Evolutionary conservation across 164 flowering plant genomes (phyloP).

Genomic region (Aristolochia contorta): DNA sequence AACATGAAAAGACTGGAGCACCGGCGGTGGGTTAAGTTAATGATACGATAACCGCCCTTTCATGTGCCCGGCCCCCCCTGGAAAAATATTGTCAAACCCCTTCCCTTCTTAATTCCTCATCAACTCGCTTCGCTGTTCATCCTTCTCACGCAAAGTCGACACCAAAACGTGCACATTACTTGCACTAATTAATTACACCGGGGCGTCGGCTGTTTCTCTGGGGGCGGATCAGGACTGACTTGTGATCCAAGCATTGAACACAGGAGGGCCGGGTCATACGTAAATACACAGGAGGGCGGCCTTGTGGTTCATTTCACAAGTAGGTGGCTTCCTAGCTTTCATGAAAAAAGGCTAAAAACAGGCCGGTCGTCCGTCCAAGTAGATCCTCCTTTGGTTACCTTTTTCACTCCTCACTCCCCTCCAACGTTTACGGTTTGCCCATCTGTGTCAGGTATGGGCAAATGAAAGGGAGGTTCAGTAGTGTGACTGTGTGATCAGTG

Average conservation of each 20-base stretch:
- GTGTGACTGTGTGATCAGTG: too few relatives aligned
- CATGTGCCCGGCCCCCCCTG: background rate
- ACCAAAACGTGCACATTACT: background rate
- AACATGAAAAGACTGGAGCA: too few relatives aligned
- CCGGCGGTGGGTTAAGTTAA: background rate
- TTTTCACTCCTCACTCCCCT: background rate
- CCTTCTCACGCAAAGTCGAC: background rate
- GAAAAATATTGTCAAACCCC: background rate
- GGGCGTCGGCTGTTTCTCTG: too few relatives aligned
- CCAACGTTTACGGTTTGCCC: background rate
- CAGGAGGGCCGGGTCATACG: too few relatives aligned
- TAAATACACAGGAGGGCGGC: too few relatives aligned
- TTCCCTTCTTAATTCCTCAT: too few relatives aligned
- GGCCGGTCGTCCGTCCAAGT: background rate
- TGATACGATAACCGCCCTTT: background rate
- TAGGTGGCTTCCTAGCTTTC: too few relatives aligned
- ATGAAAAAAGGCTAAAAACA: too few relatives aligned
- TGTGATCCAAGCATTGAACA: background rate
- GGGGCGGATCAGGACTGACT: background rate
- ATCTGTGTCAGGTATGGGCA: background rate
- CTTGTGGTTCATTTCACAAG: too few relatives aligned
- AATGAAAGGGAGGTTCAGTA: too few relatives aligned
- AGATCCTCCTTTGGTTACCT: too few relatives aligned
- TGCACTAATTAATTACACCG: too few relatives aligned
- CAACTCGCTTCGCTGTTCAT: background rate